These are phyloP conservation scores for Bauhinia variegata DNA, from an alignment of 306 rosid species.

Conservation along the genomic window DNA sequence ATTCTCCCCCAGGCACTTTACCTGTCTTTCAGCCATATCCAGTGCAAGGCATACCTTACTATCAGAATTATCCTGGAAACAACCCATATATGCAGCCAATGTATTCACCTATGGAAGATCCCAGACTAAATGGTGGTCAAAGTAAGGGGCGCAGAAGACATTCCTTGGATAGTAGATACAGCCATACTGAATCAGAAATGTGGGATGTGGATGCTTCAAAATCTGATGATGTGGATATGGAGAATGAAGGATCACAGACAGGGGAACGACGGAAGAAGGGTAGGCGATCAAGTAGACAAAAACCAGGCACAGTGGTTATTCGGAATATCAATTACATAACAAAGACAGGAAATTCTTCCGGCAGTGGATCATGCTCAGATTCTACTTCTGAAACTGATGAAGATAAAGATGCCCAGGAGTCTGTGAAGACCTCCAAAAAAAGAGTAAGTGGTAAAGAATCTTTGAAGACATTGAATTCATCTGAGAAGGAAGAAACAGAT, in stretches of 20 bases:
- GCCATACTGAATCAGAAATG: slow-evolving; percentile 62
- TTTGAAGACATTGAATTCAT: slow-evolving; percentile 46
- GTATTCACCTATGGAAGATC: slow-evolving; percentile 68
- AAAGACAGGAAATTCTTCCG: slow-evolving; percentile 66
- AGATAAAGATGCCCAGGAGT: slow-evolving; percentile 53
- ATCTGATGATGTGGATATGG: slow-evolving; percentile 62
- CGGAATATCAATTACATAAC: slow-evolving; percentile 91
- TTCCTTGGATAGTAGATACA: slow-evolving; percentile 76
- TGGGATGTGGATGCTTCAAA: slow-evolving; percentile 61
- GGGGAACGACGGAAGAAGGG: slow-evolving; percentile 59
- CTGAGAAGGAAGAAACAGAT: slow-evolving; percentile 52
- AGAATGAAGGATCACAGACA: slow-evolving; percentile 58
- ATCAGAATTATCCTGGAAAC: slow-evolving; percentile 75
- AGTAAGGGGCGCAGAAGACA: slow-evolving; percentile 68
- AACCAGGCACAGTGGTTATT: slow-evolving; percentile 83
- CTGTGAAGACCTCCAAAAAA: slow-evolving; percentile 55
- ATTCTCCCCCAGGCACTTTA: slow-evolving; percentile 76
- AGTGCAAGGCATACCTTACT: slow-evolving; percentile 95
- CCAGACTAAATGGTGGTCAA: slow-evolving; percentile 56
- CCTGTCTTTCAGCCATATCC: slow-evolving; percentile 86
- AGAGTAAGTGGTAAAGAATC: slow-evolving; percentile 52
- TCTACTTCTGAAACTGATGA: slow-evolving; percentile 68
- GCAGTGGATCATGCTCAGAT: slow-evolving; percentile 62
- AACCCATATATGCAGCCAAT: slow-evolving; percentile 76
- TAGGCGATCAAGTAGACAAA: slow-evolving; percentile 64